Base-by-base conservation (phyloP, 352 stramenopile genomes). In the Aphanomyces invadans region DNA sequence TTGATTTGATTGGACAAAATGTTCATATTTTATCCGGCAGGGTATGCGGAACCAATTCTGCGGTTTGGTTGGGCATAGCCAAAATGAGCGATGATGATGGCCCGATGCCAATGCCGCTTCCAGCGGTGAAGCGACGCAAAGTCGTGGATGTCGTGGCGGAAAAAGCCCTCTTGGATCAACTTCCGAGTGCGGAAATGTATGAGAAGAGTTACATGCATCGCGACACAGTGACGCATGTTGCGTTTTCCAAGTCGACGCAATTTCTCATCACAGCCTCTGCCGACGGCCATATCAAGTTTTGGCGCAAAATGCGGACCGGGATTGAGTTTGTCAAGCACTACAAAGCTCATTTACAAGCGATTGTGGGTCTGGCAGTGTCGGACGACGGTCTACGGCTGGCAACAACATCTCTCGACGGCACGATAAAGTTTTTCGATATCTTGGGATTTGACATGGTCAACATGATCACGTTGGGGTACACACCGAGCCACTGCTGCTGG, bases 271-370 rank as follows among this genome's bases (percentile, higher is more conserved):
- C 97, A 2, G 96, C 86, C 2, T 98, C 88, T 45, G 70, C 76
- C 31, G 96, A 99, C 76, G 97, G 97, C 7, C 89, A 98, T 67
- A 89, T 99, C 21, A 99, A 99, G 73, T 99, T 99, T 73, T 99
- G 97, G 97, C 99, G 99, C 75, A 98, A 99, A 71, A 96, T 98
- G 78, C 74, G 79, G 7, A 76, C 80, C 39, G 84, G 86, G 26
- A 83, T 99, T 42, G 97, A 99, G 85, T 99, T 99, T 77, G 97
- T 99, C 45, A 99, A 99, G 81, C 96, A 98, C 51, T 99, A 98
- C 75, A 97, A 97, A 54, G 95, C 97, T 29, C 97, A 99, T 74
- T 69, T 98, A 0, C 81, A 84, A 28, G 73, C 82, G 4, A 79
- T 99, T 12, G 59, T 83, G 1, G 83, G 79, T 9, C 81, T 99